Base-by-base conservation (phyloP, 148 eudicot genomes). In the Diospyros kaki region DNA sequence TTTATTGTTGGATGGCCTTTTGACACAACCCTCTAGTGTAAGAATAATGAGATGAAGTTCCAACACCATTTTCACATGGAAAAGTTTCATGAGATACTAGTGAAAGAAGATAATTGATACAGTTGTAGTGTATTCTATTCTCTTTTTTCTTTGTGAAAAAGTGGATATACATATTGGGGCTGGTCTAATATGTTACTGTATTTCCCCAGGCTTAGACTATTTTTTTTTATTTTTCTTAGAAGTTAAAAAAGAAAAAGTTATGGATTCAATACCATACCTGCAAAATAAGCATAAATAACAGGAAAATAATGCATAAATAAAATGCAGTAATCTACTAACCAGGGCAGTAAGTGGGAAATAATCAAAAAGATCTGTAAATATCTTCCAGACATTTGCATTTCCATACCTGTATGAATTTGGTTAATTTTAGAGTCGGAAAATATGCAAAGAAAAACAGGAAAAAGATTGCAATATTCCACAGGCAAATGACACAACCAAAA, bases 371-470 rank as follows among this genome's bases (percentile, higher is more conserved):
- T 95, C 99, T 5, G 99, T 95, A 86, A 95, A 95, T 74, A 75
- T 91, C 93, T 95, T 95, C 99, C 99, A 95, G 62, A 95, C 99
- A 86, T 87, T 95, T 48, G 99, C 99, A 86, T 87, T 95, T 9
- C 99, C 99, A 75, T 95, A 95, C 93, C 99, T 95, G 84, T 68
- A 79, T 59, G 67, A 70, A 50, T 4, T 48, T 48, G 54, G 48
- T 4, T 5, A 61, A 44, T 63, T 14, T 15, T 52, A 43, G 45
- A 9, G 65, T 74, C 60, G 40, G 64, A 71, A 12, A 39, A 71
- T 38, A 42, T 45, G 73, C 58, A 75, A 65, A 60, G 9, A n/a
- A 18, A 60, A 15, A 39, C 2, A 28, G 62, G 5, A 50, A 17
- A 46, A 14, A 61, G 44, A 6, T 50, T 64, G 60, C 69, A 42